Evolutionary conservation across 306 rosid species (phyloP).

Genomic region (Calophaca sinica): DNA sequence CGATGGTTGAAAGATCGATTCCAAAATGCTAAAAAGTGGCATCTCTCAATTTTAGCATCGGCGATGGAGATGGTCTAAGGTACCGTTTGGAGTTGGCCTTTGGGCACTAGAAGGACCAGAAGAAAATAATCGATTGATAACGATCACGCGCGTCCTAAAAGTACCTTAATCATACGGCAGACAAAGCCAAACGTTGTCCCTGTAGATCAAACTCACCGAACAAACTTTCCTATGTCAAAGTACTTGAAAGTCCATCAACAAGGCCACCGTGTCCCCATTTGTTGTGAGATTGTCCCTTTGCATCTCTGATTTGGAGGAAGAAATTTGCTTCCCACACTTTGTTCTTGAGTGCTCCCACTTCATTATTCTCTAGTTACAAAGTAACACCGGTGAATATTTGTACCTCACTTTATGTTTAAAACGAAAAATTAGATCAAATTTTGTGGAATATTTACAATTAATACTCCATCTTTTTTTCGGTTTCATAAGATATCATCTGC

Average conservation of each 20-base stretch:
- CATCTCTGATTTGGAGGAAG: too few species aligned
- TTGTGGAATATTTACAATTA: too few species aligned
- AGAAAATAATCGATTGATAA: conserved; percentile 21
- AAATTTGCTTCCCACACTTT: too few species aligned
- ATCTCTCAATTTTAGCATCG: too few species aligned
- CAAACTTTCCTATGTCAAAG: conserved; percentile 38
- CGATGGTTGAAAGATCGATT: too few species aligned
- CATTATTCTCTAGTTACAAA: background rate
- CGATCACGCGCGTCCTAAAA: background rate
- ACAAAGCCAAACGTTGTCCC: conserved; percentile 48
- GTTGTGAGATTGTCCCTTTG: conserved; percentile 12
- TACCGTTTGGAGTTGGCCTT: conserved; percentile 15
- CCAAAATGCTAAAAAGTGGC: too few species aligned
- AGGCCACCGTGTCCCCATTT: conserved; percentile 45
- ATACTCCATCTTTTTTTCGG: too few species aligned
- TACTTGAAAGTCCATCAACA: conserved; percentile 47
- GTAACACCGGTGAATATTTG: background rate
- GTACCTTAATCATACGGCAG: conserved; percentile 48
- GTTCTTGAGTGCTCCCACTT: too few species aligned
- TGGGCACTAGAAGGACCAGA: conserved; percentile 30
- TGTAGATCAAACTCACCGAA: background rate
- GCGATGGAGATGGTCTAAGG: too few species aligned
- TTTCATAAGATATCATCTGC: too few species aligned
- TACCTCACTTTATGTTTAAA: background rate
- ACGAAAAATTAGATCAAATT: background rate